Conservation (phyloP, 805 yeast species). For the Tanozyma kutaoensis region DNA sequence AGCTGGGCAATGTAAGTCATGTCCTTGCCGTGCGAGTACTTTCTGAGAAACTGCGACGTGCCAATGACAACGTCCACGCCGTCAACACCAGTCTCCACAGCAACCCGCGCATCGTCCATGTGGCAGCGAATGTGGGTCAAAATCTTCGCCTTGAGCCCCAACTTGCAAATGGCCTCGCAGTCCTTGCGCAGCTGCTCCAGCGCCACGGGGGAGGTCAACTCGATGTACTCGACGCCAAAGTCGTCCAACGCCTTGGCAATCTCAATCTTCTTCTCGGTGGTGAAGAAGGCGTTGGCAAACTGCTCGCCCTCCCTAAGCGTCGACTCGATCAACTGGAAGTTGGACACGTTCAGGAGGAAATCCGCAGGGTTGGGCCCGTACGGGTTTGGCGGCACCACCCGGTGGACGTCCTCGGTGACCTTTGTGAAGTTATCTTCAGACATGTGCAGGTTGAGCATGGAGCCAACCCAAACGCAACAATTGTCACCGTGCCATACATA, state of each 20-base stretch:
- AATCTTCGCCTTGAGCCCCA: constrained; percentile 91
- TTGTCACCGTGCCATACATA: too few relatives aligned
- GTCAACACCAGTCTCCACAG: constrained; percentile 97
- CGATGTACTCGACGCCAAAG: constrained; percentile 96
- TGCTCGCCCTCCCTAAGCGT: constrained; percentile 98
- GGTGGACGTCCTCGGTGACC: too few relatives aligned
- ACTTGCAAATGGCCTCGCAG: constrained; percentile 97
- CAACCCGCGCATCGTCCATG: constrained; percentile 97
- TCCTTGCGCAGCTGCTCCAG: constrained; percentile 85
- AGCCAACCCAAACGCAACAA: too few relatives aligned
- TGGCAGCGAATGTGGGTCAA: constrained; percentile 96
- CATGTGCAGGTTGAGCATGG: too few relatives aligned
- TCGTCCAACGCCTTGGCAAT: constrained; percentile 96
- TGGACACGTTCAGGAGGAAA: constrained; percentile 76
- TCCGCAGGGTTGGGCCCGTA: constrained; percentile 95
- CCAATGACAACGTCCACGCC: constrained; percentile 99
- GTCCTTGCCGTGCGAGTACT: constrained; percentile 95
- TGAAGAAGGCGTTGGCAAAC: constrained; percentile 93
- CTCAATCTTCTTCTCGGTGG: constrained; percentile 89
- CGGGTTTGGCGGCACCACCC: too few relatives aligned
- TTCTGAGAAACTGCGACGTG: constrained; percentile 87
- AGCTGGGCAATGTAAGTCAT: constrained; percentile 94
- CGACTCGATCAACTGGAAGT: constrained; percentile 86
- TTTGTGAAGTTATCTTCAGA: too few relatives aligned
- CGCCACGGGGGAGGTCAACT: constrained; percentile 95